Base-by-base conservation (phyloP, 2,329 filamentous ascomycete species). In the Trichoderma sp. region DNA sequence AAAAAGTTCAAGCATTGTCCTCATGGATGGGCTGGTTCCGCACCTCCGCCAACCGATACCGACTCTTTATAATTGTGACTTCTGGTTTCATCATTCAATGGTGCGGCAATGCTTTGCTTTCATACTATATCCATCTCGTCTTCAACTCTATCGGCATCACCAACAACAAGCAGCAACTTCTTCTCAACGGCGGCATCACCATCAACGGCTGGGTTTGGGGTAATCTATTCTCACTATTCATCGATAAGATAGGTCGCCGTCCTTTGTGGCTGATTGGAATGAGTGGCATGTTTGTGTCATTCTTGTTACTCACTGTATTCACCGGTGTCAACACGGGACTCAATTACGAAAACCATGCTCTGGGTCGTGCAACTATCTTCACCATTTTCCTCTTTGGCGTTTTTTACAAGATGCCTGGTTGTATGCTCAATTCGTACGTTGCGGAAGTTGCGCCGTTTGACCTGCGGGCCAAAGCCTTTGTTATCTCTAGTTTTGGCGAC, bases 261-360 rank as follows among this genome's bases (percentile, higher is more conserved):
- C 65, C 65, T 1, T 27, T 68, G 56, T 68, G 65, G 65, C 56
- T 68, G n/a, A 68, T 68, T 68, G 65, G 65, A 24, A 68, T 68
- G 65, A 61, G 56, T 37, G 65, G 65, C 43, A 68, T 68, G 65
- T 68, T 68, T 40, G 55, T 68, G 14, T 21, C 65, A 3, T 68
- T 68, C n/a, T 31, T 68, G 29, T 24, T 68, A 40, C 57, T 68
- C n/a, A 68, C 65, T 4, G 43, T 68, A 13, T 68, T 68, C 40
- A 61, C 65, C 3, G 65, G 56, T 13, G 65, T 68, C 37, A 68
- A 68, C n/a, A 61, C 65, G 11, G 47, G 65, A 43, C 31, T 61
- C 33, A 24, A 68, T 47, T 68, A 68, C 33, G 47, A 52, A 11
- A 64, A 64, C 49, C 24, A 35, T 13, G 60, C 27, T 35, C 40